These are phyloP conservation scores for Hypoxylon rickii DNA, from an alignment of 495 filamentous ascomycete genomes.

Conservation along the genomic window DNA sequence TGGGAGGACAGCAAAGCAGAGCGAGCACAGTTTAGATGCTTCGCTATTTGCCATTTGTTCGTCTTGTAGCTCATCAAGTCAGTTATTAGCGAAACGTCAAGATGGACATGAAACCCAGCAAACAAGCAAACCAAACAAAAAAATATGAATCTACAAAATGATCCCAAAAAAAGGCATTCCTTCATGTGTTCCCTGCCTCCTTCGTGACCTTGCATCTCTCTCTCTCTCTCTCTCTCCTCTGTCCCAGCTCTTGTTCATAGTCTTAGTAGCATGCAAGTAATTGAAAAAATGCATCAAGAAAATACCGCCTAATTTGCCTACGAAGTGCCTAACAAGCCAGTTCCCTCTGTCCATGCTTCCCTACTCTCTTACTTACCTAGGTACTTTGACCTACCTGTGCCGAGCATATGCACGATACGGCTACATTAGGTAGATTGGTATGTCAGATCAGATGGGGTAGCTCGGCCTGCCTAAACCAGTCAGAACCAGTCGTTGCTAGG, in stretches of 20 bases:
- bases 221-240: neutral
- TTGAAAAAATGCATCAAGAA: slow-evolving; percentile 12
- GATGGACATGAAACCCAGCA: slow-evolving; percentile 21
- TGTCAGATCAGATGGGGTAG: slow-evolving; percentile 34
- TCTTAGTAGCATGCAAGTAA: neutral
- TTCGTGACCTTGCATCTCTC: neutral
- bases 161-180: slow-evolving; percentile 13
- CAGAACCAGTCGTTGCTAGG: no score
- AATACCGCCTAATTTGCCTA: neutral
- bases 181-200: neutral
- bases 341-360: slow-evolving; percentile 28
- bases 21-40: neutral
- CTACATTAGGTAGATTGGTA: slow-evolving; percentile 35
- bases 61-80: slow-evolving; percentile 31
- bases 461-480: slow-evolving; percentile 32
- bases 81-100: slow-evolving; percentile 35
- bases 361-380: neutral
- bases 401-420: slow-evolving; percentile 39
- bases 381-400: no score
- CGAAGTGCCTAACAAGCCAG: slow-evolving; percentile 12
- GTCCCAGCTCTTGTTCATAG: neutral
- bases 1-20: slow-evolving; percentile 21
- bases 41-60: slow-evolving; percentile 24
- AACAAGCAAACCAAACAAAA: slow-evolving; percentile 10
- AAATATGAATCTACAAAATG: slow-evolving; percentile 26